Base-by-base conservation (phyloP, 495 filamentous ascomycete genomes). In the Xylaria acuta region DNA sequence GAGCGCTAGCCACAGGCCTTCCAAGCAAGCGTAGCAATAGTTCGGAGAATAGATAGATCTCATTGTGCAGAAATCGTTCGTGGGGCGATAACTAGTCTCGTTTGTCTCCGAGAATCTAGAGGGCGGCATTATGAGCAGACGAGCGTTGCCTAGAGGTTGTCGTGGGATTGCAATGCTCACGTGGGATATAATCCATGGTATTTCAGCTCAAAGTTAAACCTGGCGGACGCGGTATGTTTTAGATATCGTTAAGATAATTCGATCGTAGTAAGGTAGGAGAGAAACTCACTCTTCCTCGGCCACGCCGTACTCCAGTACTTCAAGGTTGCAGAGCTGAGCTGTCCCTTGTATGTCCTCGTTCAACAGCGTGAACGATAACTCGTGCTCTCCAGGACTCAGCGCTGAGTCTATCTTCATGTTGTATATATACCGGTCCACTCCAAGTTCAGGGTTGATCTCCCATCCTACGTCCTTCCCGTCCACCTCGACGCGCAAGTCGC, bases 131-230 rank as follows among this genome's bases (percentile, higher is more conserved):
- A 58, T 56, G 14, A 69, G 49, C 38, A 6, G 8, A 20, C n/a
- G 3, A 4, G n/a, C 0, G 38, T 38, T n/a, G 4, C 12, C 56
- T 12, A 36, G 32, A 60, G 58, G 6, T 22, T 40, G 22, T 38
- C 12, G 18, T 12, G 3, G 38, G 38, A 16, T 43, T 9, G 7
- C 4, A 53, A 51, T n/a, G 71, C 76, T 75, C 49, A 77, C 76
- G 76, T 77, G 0, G 76, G 76, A 36, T 76, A 77, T 64, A 77
- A 64, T 40, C 76, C 76, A 18, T 76, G 64, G 49, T 76, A 76
- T 45, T 12, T 45, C 14, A 36, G 45, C 18, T 77, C 72, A 14
- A 73, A 77, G 16, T 76, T 62, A 25, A 77, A 77, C 51, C 76
- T 77, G 43, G 7, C 41, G 16, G 11, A 8, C 51, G 36, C 14